Conservation (phyloP, 164 flowering plant species). For the Pachysandra terminalis region DNA sequence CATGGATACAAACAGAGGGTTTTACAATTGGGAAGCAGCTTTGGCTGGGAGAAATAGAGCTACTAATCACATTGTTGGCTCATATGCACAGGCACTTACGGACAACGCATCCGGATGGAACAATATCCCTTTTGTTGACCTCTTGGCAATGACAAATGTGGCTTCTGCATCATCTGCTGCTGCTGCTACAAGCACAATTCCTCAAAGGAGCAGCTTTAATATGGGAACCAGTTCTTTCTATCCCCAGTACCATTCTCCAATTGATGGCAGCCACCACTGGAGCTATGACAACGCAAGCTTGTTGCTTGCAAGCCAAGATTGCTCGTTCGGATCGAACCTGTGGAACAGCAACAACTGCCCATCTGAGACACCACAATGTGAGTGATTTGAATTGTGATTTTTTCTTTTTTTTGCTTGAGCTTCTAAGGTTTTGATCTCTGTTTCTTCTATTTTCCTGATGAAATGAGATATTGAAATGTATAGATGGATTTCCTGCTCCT, state of each 20-base stretch:
- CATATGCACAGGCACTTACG: not conserved
- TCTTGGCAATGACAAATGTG: too few species aligned
- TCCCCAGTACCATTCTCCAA: not conserved
- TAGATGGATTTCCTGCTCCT: slow-evolving; percentile 27
- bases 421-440: not conserved
- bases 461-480: not conserved
- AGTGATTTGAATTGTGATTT: slow-evolving; percentile 1
- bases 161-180: too few species aligned
- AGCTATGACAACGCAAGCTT: not conserved
- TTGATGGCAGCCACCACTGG: not conserved
- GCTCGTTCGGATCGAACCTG: not conserved
- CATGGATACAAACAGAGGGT: not conserved
- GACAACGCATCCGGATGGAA: too few species aligned
- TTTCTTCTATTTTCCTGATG: not conserved
- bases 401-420: too few species aligned
- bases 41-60: not conserved
- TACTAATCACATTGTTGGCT: not conserved
- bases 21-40: not conserved
- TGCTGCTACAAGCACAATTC: not conserved
- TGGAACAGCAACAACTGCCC: not conserved
- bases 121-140: not conserved
- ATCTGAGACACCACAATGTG: slow-evolving; percentile 13
- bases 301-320: slow-evolving; percentile 5
- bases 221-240: too few species aligned
- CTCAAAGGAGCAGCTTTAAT: not conserved